phyloP scores from a whole-genome alignment of 129 eudicot species.

The carrot (Daucus carota) region DNA sequence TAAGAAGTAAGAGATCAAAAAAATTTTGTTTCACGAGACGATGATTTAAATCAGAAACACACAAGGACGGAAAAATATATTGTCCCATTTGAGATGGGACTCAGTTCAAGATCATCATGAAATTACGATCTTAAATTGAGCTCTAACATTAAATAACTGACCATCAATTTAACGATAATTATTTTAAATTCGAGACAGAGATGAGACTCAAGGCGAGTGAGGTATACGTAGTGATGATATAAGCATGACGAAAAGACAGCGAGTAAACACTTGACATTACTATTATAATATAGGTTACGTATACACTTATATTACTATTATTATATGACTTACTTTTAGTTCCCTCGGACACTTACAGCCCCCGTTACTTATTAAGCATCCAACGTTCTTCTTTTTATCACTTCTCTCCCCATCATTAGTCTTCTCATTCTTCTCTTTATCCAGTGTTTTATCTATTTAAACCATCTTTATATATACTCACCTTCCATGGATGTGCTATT shows the following conservation, averaged over 20 bases:
- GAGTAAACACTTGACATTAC: not conserved
- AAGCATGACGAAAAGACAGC: conserved; percentile 50
- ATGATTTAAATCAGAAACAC: too few relatives aligned
- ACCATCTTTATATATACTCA: too few relatives aligned
- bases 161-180: too few relatives aligned
- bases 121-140: too few relatives aligned
- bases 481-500: too few relatives aligned
- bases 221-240: conserved; percentile 36
- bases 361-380: conserved; percentile 46
- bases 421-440: not conserved
- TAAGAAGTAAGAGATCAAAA: too few relatives aligned
- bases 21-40: too few relatives aligned
- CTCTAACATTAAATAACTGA: too few relatives aligned
- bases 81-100: too few relatives aligned
- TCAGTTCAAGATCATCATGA: too few relatives aligned
- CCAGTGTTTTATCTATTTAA: not conserved
- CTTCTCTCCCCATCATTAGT: conserved; percentile 26
- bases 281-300: not conserved
- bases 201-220: not conserved
- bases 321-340: not conserved
- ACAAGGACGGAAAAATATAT: too few relatives aligned
- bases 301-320: not conserved
- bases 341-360: conserved; percentile 30
- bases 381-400: conserved; percentile 24
- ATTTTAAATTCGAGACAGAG: too few relatives aligned